These are phyloP conservation scores for Saturnispora sekii DNA, from an alignment of 805 yeast genomes.

Conservation along the genomic window DNA sequence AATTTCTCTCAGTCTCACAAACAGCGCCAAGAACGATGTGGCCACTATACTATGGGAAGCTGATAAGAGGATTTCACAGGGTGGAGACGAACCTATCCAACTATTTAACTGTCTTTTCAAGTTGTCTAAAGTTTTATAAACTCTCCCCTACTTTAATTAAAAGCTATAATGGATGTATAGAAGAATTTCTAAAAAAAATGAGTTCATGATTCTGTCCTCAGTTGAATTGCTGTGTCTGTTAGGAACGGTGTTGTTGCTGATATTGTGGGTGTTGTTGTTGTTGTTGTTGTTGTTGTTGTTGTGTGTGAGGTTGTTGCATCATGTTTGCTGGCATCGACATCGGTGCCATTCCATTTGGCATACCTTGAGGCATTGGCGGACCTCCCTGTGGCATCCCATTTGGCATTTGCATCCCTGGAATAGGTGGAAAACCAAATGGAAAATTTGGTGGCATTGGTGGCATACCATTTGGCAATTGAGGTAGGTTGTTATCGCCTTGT, in stretches of 20 bases:
- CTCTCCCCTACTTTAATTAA: not conserved
- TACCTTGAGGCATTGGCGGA: conserved; percentile 1
- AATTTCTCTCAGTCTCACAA: conserved; percentile 39
- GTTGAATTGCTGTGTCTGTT: too few species aligned
- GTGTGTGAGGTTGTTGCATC: not conserved
- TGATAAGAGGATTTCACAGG: conserved; percentile 68
- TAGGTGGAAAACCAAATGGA: conserved; percentile 5
- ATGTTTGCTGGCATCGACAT: too few species aligned
- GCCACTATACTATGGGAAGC: conserved; percentile 60
- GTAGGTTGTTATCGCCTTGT: not conserved
- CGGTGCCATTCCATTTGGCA: not conserved
- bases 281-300: not conserved
- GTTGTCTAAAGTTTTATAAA: conserved; percentile 34
- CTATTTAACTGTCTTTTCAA: conserved; percentile 53
- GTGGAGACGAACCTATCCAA: conserved; percentile 84
- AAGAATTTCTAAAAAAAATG: not conserved
- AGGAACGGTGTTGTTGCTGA: too few species aligned
- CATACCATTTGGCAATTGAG: not conserved
- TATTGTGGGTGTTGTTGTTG: not conserved
- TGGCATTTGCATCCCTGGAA: conserved; percentile 6
- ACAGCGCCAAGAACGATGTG: conserved; percentile 52
- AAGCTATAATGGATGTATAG: not conserved
- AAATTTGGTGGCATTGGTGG: conserved; percentile 4
- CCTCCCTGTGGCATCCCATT: conserved; percentile 5
- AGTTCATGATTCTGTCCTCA: not conserved